Percentiles rank a stretch among this genome's conserved stretches.
phyloP scores from a whole-genome alignment of 345 rosid genomes.

The Dipteronia dyeriana region DNA sequence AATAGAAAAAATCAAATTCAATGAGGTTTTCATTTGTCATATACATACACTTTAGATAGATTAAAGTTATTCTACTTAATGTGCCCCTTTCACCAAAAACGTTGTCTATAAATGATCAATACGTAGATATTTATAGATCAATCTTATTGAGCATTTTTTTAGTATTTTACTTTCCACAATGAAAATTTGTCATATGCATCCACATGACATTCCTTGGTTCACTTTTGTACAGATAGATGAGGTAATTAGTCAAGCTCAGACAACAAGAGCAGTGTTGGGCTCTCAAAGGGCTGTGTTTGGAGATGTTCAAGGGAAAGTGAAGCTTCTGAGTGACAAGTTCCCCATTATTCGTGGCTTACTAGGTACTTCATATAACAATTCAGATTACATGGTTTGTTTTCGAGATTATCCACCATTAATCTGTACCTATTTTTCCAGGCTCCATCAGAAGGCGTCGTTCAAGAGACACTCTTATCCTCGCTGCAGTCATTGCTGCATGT shows the following conservation, averaged over 20 bases:
- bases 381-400: neutral
- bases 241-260: constrained; percentile 93
- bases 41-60: neutral
- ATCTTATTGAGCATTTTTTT: constrained; percentile 12
- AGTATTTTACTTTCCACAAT: neutral
- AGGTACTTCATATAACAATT: constrained; percentile 47
- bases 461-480: constrained; percentile 85
- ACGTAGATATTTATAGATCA: neutral
- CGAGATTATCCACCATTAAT: constrained; percentile 14
- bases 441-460: constrained; percentile 81
- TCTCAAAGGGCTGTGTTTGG: constrained; percentile 87
- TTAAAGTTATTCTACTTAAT: neutral
- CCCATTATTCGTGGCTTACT: constrained; percentile 84
- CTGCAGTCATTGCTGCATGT: constrained; percentile 92
- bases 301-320: constrained; percentile 96
- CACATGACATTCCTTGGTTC: constrained; percentile 13
- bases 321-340: constrained; percentile 80
- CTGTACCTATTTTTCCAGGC: constrained; percentile 44
- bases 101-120: neutral
- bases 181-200: constrained; percentile 11
- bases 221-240: constrained; percentile 74
- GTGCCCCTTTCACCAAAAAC: neutral
- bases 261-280: constrained; percentile 82
- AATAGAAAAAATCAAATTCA: neutral
- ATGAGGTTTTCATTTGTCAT: neutral